Evolutionary conservation across 192 early-diverging fungal species (phyloP).

Genomic region (Powellomyces hirtus): DNA sequence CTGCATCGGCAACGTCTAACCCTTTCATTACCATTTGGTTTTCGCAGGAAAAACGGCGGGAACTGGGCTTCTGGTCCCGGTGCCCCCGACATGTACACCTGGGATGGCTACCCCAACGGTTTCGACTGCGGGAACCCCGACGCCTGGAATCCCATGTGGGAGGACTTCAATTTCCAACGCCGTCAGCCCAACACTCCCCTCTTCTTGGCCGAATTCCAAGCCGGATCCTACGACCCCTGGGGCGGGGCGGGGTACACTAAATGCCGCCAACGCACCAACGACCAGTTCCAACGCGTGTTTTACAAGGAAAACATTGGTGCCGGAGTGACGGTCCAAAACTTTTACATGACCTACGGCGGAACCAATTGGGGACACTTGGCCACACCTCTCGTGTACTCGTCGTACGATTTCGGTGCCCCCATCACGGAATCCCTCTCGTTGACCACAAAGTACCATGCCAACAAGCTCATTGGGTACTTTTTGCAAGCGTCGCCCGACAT

Average conservation of each 20-base stretch:
- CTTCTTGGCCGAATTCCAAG: background rate
- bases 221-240: background rate
- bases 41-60: background rate
- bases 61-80: background rate
- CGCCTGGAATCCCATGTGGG: background rate
- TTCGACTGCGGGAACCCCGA: background rate
- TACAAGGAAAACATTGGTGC: slow-evolving; percentile 32
- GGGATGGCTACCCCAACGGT: background rate
- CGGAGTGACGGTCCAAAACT: background rate
- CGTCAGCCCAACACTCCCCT: background rate
- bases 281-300: slow-evolving; percentile 13
- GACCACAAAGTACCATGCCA: background rate
- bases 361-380: slow-evolving; percentile 8
- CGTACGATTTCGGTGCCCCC: background rate
- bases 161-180: background rate
- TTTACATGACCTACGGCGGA: slow-evolving; percentile 15
- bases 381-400: background rate
- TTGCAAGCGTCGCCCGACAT: background rate
- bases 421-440: background rate
- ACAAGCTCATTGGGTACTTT: slow-evolving; percentile 4
- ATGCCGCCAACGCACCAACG: background rate
- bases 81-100: background rate
- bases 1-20: background rate
- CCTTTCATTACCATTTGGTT: background rate
- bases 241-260: too few relatives aligned